phyloP scores from a whole-genome alignment of 768 basidiomycete genomes.

The Lactarius hatsudake region DNA sequence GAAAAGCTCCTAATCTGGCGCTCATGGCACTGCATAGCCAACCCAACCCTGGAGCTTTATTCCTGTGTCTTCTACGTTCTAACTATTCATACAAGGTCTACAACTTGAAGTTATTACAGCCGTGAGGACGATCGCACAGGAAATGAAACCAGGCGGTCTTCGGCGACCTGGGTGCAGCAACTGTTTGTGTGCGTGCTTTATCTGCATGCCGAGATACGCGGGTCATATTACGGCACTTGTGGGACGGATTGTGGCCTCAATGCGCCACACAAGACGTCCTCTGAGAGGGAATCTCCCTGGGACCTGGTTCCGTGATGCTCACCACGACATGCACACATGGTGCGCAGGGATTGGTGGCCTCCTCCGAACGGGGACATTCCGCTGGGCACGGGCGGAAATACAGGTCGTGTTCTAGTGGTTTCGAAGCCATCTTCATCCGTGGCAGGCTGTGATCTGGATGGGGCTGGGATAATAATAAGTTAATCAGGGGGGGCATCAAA shows the following conservation, averaged over 20 bases:
- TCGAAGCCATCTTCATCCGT: constrained; percentile 9
- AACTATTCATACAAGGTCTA: not conserved
- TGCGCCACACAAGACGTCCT: not conserved
- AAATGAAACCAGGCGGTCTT: not conserved
- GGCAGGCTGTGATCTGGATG: not conserved
- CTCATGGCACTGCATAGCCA: not conserved
- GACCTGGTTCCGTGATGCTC: not conserved
- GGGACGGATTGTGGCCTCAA: not conserved
- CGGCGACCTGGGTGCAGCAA: not conserved
- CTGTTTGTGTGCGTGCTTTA: not conserved
- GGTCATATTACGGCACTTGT: not conserved
- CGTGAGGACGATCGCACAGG: not conserved
- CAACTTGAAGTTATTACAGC: not conserved
- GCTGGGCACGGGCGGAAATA: not conserved
- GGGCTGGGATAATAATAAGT: not conserved
- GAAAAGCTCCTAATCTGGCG: not conserved
- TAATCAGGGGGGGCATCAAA: not conserved
- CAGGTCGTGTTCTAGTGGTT: constrained; percentile 7
- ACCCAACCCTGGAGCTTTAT: not conserved
- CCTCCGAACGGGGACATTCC: not conserved
- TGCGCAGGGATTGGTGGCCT: not conserved
- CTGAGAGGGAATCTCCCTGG: not conserved
- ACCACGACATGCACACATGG: not conserved
- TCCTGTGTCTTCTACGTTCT: not conserved
- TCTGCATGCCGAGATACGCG: not conserved